Conservation (phyloP, 352 stramenopile genomes). For the Phytopythium cucurbitacearum region DNA sequence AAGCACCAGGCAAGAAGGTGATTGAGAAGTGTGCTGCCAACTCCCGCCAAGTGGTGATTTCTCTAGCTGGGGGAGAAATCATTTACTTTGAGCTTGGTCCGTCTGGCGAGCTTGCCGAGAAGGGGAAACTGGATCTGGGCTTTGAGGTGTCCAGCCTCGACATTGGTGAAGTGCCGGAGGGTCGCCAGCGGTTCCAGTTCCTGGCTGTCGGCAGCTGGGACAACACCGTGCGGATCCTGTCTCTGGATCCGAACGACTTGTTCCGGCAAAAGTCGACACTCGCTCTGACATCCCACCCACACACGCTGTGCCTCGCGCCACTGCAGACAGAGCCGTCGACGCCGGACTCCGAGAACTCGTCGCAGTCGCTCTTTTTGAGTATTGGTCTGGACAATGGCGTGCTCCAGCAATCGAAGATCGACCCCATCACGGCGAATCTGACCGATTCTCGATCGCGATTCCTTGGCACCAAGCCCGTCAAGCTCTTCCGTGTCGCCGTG, state of each 20-base stretch:
- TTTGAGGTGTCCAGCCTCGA: slow-evolving; percentile 98
- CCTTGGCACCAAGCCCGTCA: slow-evolving; percentile 92
- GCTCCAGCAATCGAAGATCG: slow-evolving; percentile 90
- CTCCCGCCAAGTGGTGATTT: slow-evolving; percentile 95
- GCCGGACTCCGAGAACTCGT: slow-evolving; percentile 42
- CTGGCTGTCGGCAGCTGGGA: slow-evolving; percentile 94
- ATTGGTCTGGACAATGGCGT: slow-evolving; percentile 95
- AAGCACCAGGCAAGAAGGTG: slow-evolving; percentile 95
- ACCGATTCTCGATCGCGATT: slow-evolving; percentile 91
- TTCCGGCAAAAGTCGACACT: slow-evolving; percentile 85
- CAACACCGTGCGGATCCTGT: slow-evolving; percentile 92
- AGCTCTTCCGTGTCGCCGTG: slow-evolving; percentile 91
- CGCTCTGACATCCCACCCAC: slow-evolving; percentile 75
- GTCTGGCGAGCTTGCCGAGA: slow-evolving; percentile 91
- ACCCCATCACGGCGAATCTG: slow-evolving; percentile 83
- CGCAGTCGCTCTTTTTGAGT: slow-evolving; percentile 73
- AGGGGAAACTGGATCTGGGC: slow-evolving; percentile 91
- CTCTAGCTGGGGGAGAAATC: slow-evolving; percentile 93
- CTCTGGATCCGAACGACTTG: slow-evolving; percentile 90
- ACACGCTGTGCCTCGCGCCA: slow-evolving; percentile 76
- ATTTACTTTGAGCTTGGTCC: slow-evolving; percentile 98
- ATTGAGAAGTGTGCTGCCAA: slow-evolving; percentile 97
- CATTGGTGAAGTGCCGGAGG: slow-evolving; percentile 92
- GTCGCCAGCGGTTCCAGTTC: slow-evolving; percentile 93
- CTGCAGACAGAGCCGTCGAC: slow-evolving; percentile 74